Conservation (phyloP, 2,329 filamentous ascomycete genomes). For the Hypoxylon sp. region DNA sequence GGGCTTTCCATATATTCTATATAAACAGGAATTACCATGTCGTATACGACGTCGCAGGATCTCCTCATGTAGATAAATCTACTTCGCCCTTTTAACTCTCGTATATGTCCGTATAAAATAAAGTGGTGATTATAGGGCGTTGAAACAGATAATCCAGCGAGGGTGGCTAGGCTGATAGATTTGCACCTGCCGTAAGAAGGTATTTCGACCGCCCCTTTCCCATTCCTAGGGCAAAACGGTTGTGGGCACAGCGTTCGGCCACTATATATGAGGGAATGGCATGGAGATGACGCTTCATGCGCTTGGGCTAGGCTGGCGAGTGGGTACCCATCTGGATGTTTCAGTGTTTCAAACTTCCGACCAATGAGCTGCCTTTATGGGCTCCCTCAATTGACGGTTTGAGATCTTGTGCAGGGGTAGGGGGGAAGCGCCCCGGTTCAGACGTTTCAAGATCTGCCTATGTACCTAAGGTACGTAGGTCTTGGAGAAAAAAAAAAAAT, state of each 20-base stretch:
- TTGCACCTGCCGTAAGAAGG: constrained; percentile 37
- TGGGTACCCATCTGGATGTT: constrained; percentile 35
- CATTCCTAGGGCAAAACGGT: background rate
- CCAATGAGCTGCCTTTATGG: constrained; percentile 31
- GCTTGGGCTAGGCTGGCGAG: constrained; percentile 16
- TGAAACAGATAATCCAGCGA: constrained; percentile 31
- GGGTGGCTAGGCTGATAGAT: constrained; percentile 24
- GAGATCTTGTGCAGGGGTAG: constrained; percentile 42
- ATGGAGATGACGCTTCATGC: constrained; percentile 44
- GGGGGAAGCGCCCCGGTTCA: constrained; percentile 20
- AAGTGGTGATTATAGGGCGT: constrained; percentile 23
- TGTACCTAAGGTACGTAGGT: constrained; percentile 16
- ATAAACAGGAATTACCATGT: constrained; percentile 11
- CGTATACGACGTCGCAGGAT: constrained; percentile 9
- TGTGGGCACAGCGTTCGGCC: constrained; percentile 17
- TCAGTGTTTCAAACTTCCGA: constrained; percentile 39
- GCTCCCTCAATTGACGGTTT: constrained; percentile 38
- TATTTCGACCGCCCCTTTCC: constrained; percentile 16
- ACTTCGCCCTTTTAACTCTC: constrained; percentile 2
- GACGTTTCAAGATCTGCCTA: constrained; percentile 43
- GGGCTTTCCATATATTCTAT: constrained; percentile 21
- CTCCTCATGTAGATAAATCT: constrained; percentile 7
- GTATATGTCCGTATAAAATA: constrained; percentile 6
- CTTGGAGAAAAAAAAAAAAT: constrained; percentile 19
- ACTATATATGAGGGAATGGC: constrained; percentile 38